These are phyloP conservation scores for Gnetum montanum DNA, from an alignment of 75 land plant species.

Conservation along the genomic window DNA sequence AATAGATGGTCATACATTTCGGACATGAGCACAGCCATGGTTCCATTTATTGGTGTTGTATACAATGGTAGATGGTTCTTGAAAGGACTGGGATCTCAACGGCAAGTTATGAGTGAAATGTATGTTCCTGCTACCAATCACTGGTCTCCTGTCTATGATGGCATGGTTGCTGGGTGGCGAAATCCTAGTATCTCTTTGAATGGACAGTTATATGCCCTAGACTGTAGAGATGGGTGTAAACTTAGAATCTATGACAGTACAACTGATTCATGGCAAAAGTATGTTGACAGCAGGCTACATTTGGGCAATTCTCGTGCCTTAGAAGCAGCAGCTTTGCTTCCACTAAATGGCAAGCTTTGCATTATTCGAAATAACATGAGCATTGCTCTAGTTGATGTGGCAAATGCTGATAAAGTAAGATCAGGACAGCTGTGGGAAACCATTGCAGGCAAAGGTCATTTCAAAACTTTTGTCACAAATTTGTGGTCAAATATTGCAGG, in stretches of 20 bases:
- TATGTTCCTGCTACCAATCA: slow-evolving; percentile 59
- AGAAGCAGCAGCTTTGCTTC: slow-evolving; percentile 71
- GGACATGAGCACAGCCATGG: slow-evolving; percentile 75
- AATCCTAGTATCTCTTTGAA: slow-evolving; percentile 62
- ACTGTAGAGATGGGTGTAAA: slow-evolving; percentile 79
- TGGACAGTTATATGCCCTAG: slow-evolving; percentile 64
- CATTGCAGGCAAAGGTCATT: slow-evolving; percentile 54
- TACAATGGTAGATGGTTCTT: slow-evolving; percentile 61
- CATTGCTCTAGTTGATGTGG: slow-evolving; percentile 69
- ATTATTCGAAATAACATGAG: slow-evolving; percentile 78
- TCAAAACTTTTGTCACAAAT: slow-evolving; percentile 53
- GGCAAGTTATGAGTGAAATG: slow-evolving; percentile 78
- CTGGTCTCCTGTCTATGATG: slow-evolving; percentile 57
- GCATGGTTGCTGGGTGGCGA: slow-evolving; percentile 80
- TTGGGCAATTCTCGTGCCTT: slow-evolving; percentile 66
- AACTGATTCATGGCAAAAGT: slow-evolving; percentile 60
- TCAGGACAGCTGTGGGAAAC: slow-evolving; percentile 52
- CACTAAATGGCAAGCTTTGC: slow-evolving; percentile 58
- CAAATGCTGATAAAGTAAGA: slow-evolving; percentile 24
- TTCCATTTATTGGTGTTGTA: slow-evolving; percentile 64
- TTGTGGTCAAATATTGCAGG: slow-evolving; percentile 71
- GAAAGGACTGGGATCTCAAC: slow-evolving; percentile 54
- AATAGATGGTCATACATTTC: slow-evolving; percentile 55
- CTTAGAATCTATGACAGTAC: slow-evolving; percentile 51
- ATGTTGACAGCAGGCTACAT: slow-evolving; percentile 65